Evolutionary conservation across 2,329 filamentous ascomycete species (phyloP).

Genomic region (Aspergillus fischeri): DNA sequence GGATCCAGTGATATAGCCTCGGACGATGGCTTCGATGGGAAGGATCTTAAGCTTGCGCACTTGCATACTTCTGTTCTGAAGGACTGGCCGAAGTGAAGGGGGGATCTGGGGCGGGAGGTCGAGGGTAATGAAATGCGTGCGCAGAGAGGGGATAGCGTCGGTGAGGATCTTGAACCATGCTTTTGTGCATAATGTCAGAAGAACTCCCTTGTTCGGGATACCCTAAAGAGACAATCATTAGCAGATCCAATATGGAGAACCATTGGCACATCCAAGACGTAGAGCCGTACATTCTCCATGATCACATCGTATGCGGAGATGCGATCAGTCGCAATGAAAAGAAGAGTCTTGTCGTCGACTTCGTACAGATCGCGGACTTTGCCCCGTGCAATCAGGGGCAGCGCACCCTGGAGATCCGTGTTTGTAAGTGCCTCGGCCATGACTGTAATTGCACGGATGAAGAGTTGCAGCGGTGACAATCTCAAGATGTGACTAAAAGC

Average conservation of each 20-base stretch:
- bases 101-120: constrained; percentile 51
- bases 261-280: constrained; percentile 22
- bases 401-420: constrained; percentile 40
- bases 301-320: constrained; percentile 96
- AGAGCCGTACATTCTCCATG: constrained; percentile 65
- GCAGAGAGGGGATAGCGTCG: constrained; percentile 53
- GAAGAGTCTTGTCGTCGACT: constrained; percentile 64
- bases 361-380: constrained; percentile 82
- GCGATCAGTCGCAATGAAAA: constrained; percentile 83
- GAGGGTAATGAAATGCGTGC: constrained; percentile 61
- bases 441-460: not conserved
- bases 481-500: not conserved
- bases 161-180: constrained; percentile 65
- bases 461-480: not conserved
- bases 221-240: constrained; percentile 44
- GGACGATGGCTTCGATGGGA: constrained; percentile 78
- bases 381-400: constrained; percentile 54
- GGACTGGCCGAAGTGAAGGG: constrained; percentile 46
- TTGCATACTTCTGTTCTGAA: constrained; percentile 69
- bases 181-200: constrained; percentile 63
- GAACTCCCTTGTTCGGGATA: constrained; percentile 62
- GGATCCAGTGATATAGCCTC: constrained; percentile 82
- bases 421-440: constrained; percentile 31
- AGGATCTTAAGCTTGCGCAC: constrained; percentile 71
- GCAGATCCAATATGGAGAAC: not conserved